phyloP scores from a whole-genome alignment of 2,329 filamentous ascomycete species.

The Cryphonectria japonica region DNA sequence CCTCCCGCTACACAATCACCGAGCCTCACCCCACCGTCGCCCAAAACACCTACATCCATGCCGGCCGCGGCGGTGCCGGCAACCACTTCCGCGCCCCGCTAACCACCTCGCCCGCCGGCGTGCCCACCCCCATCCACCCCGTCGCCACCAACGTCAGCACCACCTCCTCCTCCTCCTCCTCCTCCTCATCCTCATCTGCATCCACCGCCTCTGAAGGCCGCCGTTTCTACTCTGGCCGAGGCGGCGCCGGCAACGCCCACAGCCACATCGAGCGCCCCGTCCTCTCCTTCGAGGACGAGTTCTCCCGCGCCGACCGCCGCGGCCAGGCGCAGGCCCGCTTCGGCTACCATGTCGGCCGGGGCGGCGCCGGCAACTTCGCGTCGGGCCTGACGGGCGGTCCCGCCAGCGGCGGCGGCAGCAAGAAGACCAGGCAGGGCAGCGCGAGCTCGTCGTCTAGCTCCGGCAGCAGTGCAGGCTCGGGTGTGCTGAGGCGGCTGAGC shows the following conservation, averaged over 20 bases:
- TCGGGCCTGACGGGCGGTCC: constrained; percentile 13
- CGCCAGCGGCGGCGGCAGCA: constrained; percentile 31
- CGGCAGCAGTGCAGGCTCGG: constrained; percentile 34
- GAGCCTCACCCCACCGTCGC: constrained; percentile 53
- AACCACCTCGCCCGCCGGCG: constrained; percentile 52
- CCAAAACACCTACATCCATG: constrained; percentile 53
- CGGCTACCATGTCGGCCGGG: constrained; percentile 59
- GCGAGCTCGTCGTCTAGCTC: constrained; percentile 38
- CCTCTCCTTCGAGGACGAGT: constrained; percentile 71
- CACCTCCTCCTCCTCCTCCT: constrained; percentile 43
- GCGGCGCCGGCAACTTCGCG: constrained; percentile 63
- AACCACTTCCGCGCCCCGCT: constrained; percentile 56
- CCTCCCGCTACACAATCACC: constrained; percentile 47
- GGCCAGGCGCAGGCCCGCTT: constrained; percentile 55
- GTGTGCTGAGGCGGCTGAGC: constrained; percentile 46
- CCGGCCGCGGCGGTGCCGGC: constrained; percentile 60
- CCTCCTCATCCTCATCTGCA: constrained; percentile 38
- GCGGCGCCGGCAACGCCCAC: constrained; percentile 69
- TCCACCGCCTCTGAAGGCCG: constrained; percentile 34
- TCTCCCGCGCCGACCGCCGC: constrained; percentile 57
- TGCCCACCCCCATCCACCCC: constrained; percentile 52
- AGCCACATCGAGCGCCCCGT: constrained; percentile 55
- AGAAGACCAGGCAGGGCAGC: constrained; percentile 36
- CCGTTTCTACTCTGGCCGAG: constrained; percentile 68
- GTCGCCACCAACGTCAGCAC: constrained; percentile 46